phyloP scores from a whole-genome alignment of 2,329 filamentous ascomycete genomes.

The Fusarium nygamai region DNA sequence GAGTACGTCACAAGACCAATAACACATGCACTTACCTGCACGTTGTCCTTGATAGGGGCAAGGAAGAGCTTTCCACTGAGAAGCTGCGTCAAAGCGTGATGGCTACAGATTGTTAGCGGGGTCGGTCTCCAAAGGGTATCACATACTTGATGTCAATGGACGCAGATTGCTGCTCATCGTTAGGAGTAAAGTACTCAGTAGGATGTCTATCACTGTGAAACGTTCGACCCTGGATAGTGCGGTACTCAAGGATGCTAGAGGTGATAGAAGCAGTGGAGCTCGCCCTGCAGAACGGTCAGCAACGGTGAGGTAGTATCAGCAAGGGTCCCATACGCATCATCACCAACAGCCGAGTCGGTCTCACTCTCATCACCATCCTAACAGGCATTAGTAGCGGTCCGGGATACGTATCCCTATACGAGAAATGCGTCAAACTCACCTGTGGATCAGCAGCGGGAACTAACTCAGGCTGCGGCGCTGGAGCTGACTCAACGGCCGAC shows the following conservation, averaged over 20 bases:
- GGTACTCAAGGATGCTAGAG: conserved; percentile 38
- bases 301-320: not conserved
- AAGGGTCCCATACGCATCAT: conserved; percentile 17
- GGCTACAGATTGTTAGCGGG: conserved; percentile 3
- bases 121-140: no score
- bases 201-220: conserved; percentile 38
- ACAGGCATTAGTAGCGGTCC: not conserved
- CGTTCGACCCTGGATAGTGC: conserved; percentile 36
- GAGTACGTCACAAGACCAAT: not conserved
- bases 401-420: not conserved
- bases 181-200: conserved; percentile 39
- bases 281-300: conserved; percentile 16
- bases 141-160: conserved; percentile 40
- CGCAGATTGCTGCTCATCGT: conserved; percentile 38
- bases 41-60: conserved; percentile 26
- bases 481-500: conserved; percentile 14
- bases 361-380: conserved; percentile 28
- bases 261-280: conserved; percentile 41
- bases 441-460: conserved; percentile 33
- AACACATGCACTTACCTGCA: conserved; percentile 16
- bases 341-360: conserved; percentile 24
- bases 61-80: conserved; percentile 31
- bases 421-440: not conserved
- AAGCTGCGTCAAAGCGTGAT: conserved; percentile 35
- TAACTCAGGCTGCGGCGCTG: conserved; percentile 25